These are phyloP conservation scores for Heimioporus sp. DNA, from an alignment of 768 basidiomycete species.

Conservation along the genomic window DNA sequence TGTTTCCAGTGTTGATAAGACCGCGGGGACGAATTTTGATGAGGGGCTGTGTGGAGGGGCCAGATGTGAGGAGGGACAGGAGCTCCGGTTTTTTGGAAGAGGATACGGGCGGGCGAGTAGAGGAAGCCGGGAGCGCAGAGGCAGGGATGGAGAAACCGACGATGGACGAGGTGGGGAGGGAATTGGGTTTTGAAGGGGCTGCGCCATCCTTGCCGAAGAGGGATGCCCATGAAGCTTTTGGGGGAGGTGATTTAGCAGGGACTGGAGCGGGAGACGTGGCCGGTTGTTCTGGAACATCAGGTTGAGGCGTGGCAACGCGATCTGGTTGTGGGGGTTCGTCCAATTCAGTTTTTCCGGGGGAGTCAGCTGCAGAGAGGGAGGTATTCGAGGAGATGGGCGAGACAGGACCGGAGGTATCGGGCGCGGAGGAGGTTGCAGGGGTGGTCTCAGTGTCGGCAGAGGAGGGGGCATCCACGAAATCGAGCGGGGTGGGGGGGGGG, in stretches of 20 bases:
- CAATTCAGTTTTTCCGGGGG: conserved; percentile 11
- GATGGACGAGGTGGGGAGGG: conserved; percentile 68
- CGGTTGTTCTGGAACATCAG: conserved; percentile 4
- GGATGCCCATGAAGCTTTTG: conserved; percentile 72
- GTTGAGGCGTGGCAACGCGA: conserved; percentile 8
- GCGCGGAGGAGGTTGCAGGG: conserved; percentile 48
- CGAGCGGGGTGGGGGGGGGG: conserved; percentile 3
- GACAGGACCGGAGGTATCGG: conserved; percentile 44
- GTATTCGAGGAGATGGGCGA: conserved; percentile 64
- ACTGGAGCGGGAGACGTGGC: conserved; percentile 2
- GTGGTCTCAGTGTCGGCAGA: conserved; percentile 49
- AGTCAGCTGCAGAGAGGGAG: conserved; percentile 45
- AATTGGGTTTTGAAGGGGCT: conserved; percentile 40
- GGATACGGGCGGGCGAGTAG: conserved; percentile 29
- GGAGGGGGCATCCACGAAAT: conserved; percentile 34
- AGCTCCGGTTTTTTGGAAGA: conserved; percentile 48
- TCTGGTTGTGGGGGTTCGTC: conserved; percentile 11
- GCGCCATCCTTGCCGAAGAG: conserved; percentile 51
- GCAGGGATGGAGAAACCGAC: conserved; percentile 75
- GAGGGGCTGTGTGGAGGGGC: conserved; percentile 23
- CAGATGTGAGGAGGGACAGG: conserved; percentile 49
- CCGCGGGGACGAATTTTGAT: conserved; percentile 66
- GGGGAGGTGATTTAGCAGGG: conserved; percentile 32
- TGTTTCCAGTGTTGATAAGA: conserved; percentile 90
- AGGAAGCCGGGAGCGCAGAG: conserved; percentile 16